Evolutionary conservation across 306 rosid genomes (phyloP).

Genomic region (Trichosanthes cucumerina): DNA sequence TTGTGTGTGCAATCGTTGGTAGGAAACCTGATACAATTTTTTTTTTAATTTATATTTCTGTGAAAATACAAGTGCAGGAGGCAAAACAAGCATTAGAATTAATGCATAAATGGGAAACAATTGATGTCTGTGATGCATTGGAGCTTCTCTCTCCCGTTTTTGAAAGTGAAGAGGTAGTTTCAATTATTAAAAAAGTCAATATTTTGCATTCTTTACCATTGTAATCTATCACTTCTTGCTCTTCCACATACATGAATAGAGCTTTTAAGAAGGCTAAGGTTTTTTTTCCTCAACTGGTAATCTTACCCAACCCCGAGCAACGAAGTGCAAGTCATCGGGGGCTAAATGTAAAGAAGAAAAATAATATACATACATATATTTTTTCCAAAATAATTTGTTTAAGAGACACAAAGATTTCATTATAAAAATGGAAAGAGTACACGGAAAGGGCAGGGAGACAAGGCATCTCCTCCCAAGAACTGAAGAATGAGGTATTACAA

Average conservation of each 20-base stretch:
- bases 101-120: conserved; percentile 91
- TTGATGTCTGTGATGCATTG: conserved; percentile 90
- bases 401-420: background rate
- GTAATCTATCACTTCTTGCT: background rate
- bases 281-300: no score
- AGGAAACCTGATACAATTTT: background rate
- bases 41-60: background rate
- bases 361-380: no score
- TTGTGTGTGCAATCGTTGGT: background rate
- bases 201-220: background rate
- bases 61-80: conserved; percentile 55
- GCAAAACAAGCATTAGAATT: conserved; percentile 92
- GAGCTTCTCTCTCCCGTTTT: conserved; percentile 94
- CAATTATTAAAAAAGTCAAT: background rate
- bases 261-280: background rate
- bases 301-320: no score
- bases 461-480: background rate
- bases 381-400: background rate
- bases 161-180: conserved; percentile 90
- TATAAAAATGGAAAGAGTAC: background rate
- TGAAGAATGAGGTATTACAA: background rate
- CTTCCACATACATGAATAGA: background rate
- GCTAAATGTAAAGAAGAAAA: background rate
- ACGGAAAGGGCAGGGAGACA: background rate
- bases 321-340: background rate